These are phyloP conservation scores for Aegilops speltoides DNA, from an alignment of 176 grass and related monocot species.

Conservation along the genomic window DNA sequence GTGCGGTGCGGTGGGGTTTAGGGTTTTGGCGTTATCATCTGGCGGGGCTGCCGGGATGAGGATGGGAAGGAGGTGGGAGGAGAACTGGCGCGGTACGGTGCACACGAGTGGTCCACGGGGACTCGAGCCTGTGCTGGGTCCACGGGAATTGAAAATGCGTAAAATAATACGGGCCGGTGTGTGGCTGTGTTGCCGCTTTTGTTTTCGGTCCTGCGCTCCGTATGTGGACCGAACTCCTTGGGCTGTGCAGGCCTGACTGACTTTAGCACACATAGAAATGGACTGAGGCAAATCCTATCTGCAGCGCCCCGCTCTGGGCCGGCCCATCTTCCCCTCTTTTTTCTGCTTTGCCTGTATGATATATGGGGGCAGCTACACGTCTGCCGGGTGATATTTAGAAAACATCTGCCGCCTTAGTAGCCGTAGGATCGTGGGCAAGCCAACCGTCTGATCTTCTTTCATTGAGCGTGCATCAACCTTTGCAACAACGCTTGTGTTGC, in stretches of 20 bases:
- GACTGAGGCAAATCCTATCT: too few relatives aligned
- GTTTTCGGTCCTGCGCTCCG: not conserved
- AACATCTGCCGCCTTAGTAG: too few relatives aligned
- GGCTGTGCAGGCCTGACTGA: not conserved
- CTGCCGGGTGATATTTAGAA: too few relatives aligned
- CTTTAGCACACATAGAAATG: too few relatives aligned
- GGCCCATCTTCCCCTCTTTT: too few relatives aligned
- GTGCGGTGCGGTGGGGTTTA: conserved; percentile 25
- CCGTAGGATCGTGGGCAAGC: too few relatives aligned
- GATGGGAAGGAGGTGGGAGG: not conserved
- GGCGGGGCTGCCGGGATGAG: not conserved
- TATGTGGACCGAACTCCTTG: not conserved
- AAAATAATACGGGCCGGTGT: not conserved
- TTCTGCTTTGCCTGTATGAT: too few relatives aligned
- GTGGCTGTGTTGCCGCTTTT: not conserved
- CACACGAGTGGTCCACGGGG: conserved; percentile 29
- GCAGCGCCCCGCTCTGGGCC: too few relatives aligned
- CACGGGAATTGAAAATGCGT: conserved; percentile 9
- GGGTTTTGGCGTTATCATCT: conserved; percentile 43
- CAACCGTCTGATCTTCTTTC: too few relatives aligned
- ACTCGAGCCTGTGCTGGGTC: not conserved
- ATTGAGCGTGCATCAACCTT: too few relatives aligned
- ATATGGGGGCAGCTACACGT: too few relatives aligned
- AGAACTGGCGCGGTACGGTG: conserved; percentile 10
- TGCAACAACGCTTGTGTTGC: too few relatives aligned